Conservation (phyloP, 1,284 basidiomycete species). For the Rhizoctonia solani region DNA sequence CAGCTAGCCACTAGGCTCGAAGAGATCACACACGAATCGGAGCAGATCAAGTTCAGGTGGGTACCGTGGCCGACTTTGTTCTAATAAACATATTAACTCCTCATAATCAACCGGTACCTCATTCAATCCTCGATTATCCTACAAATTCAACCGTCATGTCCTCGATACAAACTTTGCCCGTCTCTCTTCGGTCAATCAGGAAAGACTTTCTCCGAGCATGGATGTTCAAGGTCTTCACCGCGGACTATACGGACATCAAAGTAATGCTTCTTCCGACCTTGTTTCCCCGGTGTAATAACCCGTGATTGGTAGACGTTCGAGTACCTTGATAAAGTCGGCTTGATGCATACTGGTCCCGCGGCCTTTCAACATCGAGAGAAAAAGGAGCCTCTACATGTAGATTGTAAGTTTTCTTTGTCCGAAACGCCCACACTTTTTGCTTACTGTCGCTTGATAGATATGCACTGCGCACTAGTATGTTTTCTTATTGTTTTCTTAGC, state of each 20-base stretch:
- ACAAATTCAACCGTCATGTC: background rate
- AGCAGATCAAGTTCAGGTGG: conserved; percentile 37
- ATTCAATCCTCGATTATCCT: background rate
- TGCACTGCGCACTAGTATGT: conserved; percentile 35
- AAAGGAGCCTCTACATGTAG: conserved; percentile 39
- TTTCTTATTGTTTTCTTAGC: background rate
- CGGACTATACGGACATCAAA: conserved; percentile 34
- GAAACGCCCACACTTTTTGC: no score
- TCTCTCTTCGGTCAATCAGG: background rate
- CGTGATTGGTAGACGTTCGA: conserved; percentile 33
- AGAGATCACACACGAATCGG: conserved; percentile 34
- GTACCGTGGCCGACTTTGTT: background rate
- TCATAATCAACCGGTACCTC: background rate
- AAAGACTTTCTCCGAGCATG: conserved; percentile 37
- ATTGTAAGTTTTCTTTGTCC: conserved; percentile 31
- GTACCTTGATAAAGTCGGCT: conserved; percentile 35
- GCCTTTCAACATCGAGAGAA: conserved; percentile 39
- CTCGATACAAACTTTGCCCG: background rate
- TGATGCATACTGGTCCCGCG: conserved; percentile 38
- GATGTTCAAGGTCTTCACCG: conserved; percentile 39
- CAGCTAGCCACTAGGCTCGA: conserved; percentile 14
- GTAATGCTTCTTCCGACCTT: background rate
- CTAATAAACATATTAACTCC: background rate
- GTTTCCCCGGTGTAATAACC: background rate
- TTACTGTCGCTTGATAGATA: conserved; percentile 16